A percentile compares a stretch with the other conserved stretches of the same genome.
phyloP scores from a whole-genome alignment of 805 yeast genomes.

The Yamadazyma tumulicola region DNA sequence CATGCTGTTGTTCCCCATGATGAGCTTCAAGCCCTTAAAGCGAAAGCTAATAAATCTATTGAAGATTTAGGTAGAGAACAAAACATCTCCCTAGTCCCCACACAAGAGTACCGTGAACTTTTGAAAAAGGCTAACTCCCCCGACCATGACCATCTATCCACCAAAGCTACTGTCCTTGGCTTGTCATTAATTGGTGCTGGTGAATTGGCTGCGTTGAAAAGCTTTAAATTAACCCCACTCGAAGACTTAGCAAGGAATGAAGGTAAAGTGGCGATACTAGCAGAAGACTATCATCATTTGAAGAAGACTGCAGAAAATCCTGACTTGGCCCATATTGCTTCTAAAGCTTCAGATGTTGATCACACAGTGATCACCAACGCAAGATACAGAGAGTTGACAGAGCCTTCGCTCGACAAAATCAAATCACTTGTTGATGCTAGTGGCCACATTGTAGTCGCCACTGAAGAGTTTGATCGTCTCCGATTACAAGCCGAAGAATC shows the following conservation, averaged over 20 bases:
- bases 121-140: constrained; percentile 10
- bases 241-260: constrained; percentile 11
- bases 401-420: constrained; percentile 13
- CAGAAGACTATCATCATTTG: constrained; percentile 14
- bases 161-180: constrained; percentile 12
- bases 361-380: constrained; percentile 12
- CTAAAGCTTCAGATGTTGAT: constrained; percentile 13
- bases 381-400: constrained; percentile 1
- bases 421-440: constrained; percentile 6
- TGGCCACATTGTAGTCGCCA: constrained; percentile 8
- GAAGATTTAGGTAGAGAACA: constrained; percentile 6
- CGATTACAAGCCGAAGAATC: constrained; percentile 3
- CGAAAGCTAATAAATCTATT: constrained; percentile 13
- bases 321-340: constrained; percentile 16
- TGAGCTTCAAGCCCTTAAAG: constrained; percentile 12
- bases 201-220: constrained; percentile 9
- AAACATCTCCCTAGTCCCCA: constrained; percentile 11
- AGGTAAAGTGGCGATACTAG: constrained; percentile 13
- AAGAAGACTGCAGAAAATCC: constrained; percentile 13
- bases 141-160: constrained; percentile 6
- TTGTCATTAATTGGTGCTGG: constrained; percentile 8
- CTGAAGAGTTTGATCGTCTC: neutral
- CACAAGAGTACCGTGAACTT: constrained; percentile 20
- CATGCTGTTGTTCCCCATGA: constrained; percentile 14
- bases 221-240: constrained; percentile 7